Conservation (phyloP, 1,284 basidiomycete genomes). For the Ceratobasidium sp. region DNA sequence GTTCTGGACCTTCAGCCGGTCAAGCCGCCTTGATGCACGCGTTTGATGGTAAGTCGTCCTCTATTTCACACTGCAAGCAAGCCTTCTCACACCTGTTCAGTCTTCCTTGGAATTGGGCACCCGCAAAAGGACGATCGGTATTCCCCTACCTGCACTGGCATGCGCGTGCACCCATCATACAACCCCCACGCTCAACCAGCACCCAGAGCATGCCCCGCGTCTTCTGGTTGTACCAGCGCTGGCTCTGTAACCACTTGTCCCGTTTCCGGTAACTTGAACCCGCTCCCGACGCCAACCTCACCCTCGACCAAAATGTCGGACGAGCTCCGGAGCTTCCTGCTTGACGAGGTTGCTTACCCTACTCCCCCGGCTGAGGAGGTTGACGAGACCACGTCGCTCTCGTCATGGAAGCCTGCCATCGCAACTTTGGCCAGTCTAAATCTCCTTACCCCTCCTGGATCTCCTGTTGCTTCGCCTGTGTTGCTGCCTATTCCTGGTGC, state of each 20-base stretch:
- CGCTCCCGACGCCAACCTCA: background rate
- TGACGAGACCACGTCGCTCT: background rate
- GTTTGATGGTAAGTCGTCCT: conserved; percentile 56
- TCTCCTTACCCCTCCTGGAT: conserved; percentile 32
- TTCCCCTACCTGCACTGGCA: conserved; percentile 36
- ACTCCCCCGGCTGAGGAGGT: conserved; percentile 24
- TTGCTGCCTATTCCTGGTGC: conserved; percentile 50
- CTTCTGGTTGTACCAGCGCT: conserved; percentile 56
- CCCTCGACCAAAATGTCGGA: conserved; percentile 32
- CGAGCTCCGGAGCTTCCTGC: conserved; percentile 31
- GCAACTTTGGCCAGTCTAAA: conserved; percentile 55
- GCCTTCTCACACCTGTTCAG: background rate
- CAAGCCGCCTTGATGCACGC: conserved; percentile 66
- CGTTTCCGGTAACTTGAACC: background rate
- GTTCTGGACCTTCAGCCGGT: conserved; percentile 64
- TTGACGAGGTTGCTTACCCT: conserved; percentile 31
- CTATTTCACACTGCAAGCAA: background rate
- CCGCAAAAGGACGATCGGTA: conserved; percentile 44
- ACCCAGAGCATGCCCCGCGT: conserved; percentile 48
- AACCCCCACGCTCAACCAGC: conserved; percentile 19
- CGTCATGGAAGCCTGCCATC: background rate
- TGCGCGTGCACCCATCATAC: conserved; percentile 42
- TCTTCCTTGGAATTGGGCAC: conserved; percentile 40
- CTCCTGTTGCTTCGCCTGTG: conserved; percentile 45
- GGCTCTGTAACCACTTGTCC: conserved; percentile 17